Evolutionary conservation across 768 basidiomycete species (phyloP), one percentile per base, ranked within the genome.

Genomic region (Russula abietina): DNA sequence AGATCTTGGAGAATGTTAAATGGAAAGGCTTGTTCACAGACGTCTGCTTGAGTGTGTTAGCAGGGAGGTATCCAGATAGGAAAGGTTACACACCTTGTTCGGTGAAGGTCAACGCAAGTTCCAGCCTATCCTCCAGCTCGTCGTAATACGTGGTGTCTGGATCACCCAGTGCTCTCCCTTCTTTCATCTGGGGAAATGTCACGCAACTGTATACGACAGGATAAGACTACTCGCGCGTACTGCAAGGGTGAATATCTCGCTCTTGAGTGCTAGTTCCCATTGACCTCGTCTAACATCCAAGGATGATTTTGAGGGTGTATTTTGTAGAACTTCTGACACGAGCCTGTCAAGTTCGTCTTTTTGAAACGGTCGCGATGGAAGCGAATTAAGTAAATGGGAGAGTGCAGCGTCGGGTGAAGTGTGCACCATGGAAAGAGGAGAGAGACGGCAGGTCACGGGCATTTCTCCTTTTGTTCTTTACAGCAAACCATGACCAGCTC

Each of bases 1-100:
- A 95, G 78, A 69, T 93, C 91, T 70, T 91, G 87, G 1, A 93
- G 81, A 16, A 89, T 78, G 38, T 77, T 77, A 64, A 93, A 85
- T 1, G 91, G 86, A 65, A 92, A 86, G 2, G 80, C 80, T 45
- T 80, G 78, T 65, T 93, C 91, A 68, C 87, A 89, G n/a, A 85
- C 87, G 69, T 91, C 90, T 91, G 65, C 6, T 46, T 39, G 60
- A 62, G 30, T 54, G 64, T 62, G 33, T 65, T 12, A 60, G 49
- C 22, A 58, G 26, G 17, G 49, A 32, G 36, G 49, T 50, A 30
- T 55, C 54, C 39, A 38, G 51, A 12, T 30, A 64, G 24, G 53
- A 24, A 30, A 10, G 30, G 46, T 54, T 8, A 74, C 83, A 63
- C 69, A 86, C 89, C 89, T 53, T 84, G 82, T 70, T 92, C 89